Base-by-base conservation (phyloP, 208 protist species). In the Trypanosoma mega region DNA sequence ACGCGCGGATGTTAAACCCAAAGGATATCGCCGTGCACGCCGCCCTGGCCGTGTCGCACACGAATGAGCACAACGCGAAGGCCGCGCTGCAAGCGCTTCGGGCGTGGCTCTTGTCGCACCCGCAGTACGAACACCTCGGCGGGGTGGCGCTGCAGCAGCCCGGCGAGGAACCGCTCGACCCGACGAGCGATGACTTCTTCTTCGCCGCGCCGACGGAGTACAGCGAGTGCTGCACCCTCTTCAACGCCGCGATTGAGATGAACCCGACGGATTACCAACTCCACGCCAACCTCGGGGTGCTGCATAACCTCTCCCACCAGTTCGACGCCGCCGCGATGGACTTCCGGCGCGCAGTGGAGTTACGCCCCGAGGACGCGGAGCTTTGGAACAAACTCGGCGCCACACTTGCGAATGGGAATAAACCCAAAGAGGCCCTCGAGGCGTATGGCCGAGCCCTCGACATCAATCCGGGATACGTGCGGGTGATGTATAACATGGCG, bases 321-420 rank as follows among this genome's bases (percentile, higher is more conserved):
- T 96, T 80, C 59, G 85, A 85, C 56, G 65, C 65, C n/a, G 91
- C 91, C 7, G 85, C 81, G 3, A 72, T 68, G 50, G 75, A 73
- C 66, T 92, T 96, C 53, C 78, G 78, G 55, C 73, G 72, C 24
- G 86, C 86, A 14, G 78, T 94, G n/a, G 68, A 79, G 41, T 47
- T 90, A n/a, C 53, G 63, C 41, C 85, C 91, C 6, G 63, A 82
- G 14, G 84, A 90, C 47, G 70, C 79, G 20, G 73, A 79, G 55
- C 71, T 95, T 52, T 96, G 91, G 88, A 96, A 96, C 74, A 94
- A 93, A 79, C 76, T 96, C 24, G 91, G 91, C 16, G 91, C 91
- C 7, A 89, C 91, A 30, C 75, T 94, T 31, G 91, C 91, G 21
- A 96, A 96, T 56, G 79, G 78, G 12, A 79, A 78, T 62, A 63